Conservation (phyloP, 495 filamentous ascomycete species). For the Astrothelium macrocarpum region DNA sequence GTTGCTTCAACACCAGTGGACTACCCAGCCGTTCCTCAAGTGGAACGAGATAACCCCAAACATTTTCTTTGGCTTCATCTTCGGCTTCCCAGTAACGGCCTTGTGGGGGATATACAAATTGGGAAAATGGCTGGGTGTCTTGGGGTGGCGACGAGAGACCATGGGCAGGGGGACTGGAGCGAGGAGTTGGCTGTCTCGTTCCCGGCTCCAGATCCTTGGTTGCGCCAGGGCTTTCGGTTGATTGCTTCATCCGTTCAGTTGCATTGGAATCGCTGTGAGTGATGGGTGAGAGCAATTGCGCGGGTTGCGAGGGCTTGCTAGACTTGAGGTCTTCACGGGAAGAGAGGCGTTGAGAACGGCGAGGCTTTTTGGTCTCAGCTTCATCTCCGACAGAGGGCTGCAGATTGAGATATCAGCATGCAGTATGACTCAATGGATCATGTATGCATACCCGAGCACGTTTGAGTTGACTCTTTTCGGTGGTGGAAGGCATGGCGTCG, state of each 20-base stretch:
- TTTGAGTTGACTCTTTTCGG: slow-evolving; percentile 1
- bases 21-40: slow-evolving; percentile 58
- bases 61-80: slow-evolving; percentile 78
- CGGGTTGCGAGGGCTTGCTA: slow-evolving; percentile 43
- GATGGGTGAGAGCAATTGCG: slow-evolving; percentile 71
- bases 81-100: slow-evolving; percentile 69
- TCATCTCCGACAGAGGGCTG: slow-evolving; percentile 31
- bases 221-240: slow-evolving; percentile 54
- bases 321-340: slow-evolving; percentile 36
- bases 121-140: slow-evolving; percentile 62
- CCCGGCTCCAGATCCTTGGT: slow-evolving; percentile 45
- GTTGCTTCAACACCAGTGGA: slow-evolving; percentile 62
- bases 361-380: slow-evolving; percentile 50
- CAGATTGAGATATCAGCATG: background rate
- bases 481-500: background rate
- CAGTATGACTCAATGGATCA: background rate
- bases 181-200: slow-evolving; percentile 37
- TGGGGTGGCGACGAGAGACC: slow-evolving; percentile 56
- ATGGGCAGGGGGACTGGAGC: slow-evolving; percentile 39
- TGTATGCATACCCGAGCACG: background rate
- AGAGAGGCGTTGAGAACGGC: slow-evolving; percentile 51
- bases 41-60: slow-evolving; percentile 92
- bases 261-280: slow-evolving; percentile 58
- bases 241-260: slow-evolving; percentile 38
- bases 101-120: slow-evolving; percentile 67